These are phyloP conservation scores for Chaetomidium leptoderma DNA, from an alignment of 495 filamentous ascomycete genomes.

Conservation along the genomic window DNA sequence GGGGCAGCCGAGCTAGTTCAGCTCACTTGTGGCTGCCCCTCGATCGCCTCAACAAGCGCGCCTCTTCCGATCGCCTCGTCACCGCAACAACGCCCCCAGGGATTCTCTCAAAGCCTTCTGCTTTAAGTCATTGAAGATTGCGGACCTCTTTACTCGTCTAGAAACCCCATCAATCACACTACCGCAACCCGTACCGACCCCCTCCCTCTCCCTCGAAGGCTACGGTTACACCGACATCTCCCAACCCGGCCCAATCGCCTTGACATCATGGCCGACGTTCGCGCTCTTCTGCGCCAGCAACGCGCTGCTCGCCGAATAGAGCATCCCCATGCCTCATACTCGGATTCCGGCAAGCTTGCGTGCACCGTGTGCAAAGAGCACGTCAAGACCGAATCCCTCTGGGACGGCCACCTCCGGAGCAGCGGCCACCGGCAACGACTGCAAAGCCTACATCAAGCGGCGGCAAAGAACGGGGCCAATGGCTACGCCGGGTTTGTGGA, in stretches of 20 bases:
- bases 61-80: background rate
- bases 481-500: conserved; percentile 18
- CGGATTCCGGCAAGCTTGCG: conserved; percentile 54
- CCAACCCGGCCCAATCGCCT: background rate
- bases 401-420: conserved; percentile 54
- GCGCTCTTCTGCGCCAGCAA: conserved; percentile 76
- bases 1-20: conserved; percentile 11
- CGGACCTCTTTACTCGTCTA: background rate
- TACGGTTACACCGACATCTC: background rate
- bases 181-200: background rate
- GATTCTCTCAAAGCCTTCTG: background rate
- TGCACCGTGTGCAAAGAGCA: conserved; percentile 56
- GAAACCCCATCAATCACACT: background rate
- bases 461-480: conserved; percentile 16
- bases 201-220: background rate
- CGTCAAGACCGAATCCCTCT: conserved; percentile 58
- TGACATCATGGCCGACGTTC: conserved; percentile 70
- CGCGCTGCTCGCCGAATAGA: conserved; percentile 70
- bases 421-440: conserved; percentile 43
- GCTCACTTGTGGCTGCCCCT: conserved; percentile 1
- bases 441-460: conserved; percentile 23
- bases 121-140: background rate
- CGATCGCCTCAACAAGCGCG: background rate
- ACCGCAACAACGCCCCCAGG: background rate
- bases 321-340: conserved; percentile 60